These are phyloP conservation scores for Martensiomyces pterosporus DNA, from an alignment of 192 early-diverging fungal species.

Conservation along the genomic window DNA sequence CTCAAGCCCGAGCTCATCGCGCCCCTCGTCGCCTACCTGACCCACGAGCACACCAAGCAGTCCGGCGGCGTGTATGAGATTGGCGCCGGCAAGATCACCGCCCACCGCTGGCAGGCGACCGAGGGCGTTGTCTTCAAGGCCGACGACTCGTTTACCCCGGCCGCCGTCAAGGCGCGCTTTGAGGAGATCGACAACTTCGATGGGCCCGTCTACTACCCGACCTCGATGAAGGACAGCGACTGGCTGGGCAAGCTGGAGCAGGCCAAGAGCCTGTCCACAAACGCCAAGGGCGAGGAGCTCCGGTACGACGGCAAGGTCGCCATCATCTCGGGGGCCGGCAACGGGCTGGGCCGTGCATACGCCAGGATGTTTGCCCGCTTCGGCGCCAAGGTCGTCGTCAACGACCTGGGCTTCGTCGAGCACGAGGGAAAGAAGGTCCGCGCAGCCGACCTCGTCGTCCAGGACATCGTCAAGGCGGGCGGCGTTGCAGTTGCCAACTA, in stretches of 20 bases:
- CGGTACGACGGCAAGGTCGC: conserved; percentile 78
- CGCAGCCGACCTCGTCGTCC: conserved; percentile 74
- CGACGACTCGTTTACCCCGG: conserved; percentile 80
- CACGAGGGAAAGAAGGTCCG: conserved; percentile 38
- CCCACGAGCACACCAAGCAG: conserved; percentile 79
- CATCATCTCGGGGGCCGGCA: conserved; percentile 88
- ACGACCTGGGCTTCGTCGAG: conserved; percentile 73
- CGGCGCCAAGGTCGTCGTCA: conserved; percentile 90
- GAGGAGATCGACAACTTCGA: conserved; percentile 72
- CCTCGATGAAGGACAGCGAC: conserved; percentile 73
- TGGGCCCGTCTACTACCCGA: conserved; percentile 63
- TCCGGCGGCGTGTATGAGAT: conserved; percentile 90
- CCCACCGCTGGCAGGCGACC: conserved; percentile 88
- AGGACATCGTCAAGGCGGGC: conserved; percentile 73
- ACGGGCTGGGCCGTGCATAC: conserved; percentile 87
- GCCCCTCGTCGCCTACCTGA: conserved; percentile 89
- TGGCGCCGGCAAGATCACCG: conserved; percentile 85
- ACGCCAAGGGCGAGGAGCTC: conserved; percentile 56
- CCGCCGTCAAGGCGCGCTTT: conserved; percentile 73
- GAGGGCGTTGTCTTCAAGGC: conserved; percentile 87
- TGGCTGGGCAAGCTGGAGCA: conserved; percentile 74
- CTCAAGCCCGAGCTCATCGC: conserved; percentile 98
- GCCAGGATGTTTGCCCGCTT: conserved; percentile 77
- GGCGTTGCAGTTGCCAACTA: conserved; percentile 89
- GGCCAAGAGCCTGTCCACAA: conserved; percentile 63